Evolutionary conservation across 2,329 filamentous ascomycete species (phyloP), one percentile per base, ranked within the genome.

Genomic region (Penicillium sp.): DNA sequence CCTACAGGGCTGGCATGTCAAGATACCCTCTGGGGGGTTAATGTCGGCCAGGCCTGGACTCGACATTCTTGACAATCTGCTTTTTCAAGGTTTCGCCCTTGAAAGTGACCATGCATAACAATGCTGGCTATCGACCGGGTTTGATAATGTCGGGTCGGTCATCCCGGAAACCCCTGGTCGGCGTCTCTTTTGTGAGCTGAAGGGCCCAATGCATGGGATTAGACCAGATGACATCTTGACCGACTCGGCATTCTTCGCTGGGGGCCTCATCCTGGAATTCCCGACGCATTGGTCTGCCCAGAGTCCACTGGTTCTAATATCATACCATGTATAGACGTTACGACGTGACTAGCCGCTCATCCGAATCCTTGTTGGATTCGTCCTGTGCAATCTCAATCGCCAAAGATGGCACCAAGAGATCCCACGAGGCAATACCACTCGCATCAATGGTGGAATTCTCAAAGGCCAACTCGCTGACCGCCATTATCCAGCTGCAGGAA

Each of bases 1-100:
- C 42, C 28, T 45, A 45, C 26, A 24, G 42, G 42, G 42, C 42
- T 45, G 42, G 42, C 26, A 45, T 45, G 42, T 45, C 23, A 14
- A 45, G 24, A 31, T 31, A 18, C 28, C 14, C 10, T 43, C 39
- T 18, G 23, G 23, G 39, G 39, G 39, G 5, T n/a, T 23, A 26
- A 43, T 43, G 39, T 24, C 26, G 16, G 10, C 28, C 26, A 24
- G 18, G 26, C 18, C 28, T 21, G 16, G 42, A 45, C 13, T 24
- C 26, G 28, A 33, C 42, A 45, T 45, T 45, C 42, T 21, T 31
- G 18, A 28, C 18, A 39, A 21, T 39, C n/a, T n/a, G n/a, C n/a
- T n/a, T n/a, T 10, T 10, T 5, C 24, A 16, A 7, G 16, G 21
- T 45, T 11, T 9, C 21, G 39, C 39, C 39, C 39, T 43, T 26